Percentiles rank a stretch among this genome's conserved stretches.
These are phyloP conservation scores for Clonostachys rosea DNA, from an alignment of 2,329 filamentous ascomycete genomes.

Conservation along the genomic window DNA sequence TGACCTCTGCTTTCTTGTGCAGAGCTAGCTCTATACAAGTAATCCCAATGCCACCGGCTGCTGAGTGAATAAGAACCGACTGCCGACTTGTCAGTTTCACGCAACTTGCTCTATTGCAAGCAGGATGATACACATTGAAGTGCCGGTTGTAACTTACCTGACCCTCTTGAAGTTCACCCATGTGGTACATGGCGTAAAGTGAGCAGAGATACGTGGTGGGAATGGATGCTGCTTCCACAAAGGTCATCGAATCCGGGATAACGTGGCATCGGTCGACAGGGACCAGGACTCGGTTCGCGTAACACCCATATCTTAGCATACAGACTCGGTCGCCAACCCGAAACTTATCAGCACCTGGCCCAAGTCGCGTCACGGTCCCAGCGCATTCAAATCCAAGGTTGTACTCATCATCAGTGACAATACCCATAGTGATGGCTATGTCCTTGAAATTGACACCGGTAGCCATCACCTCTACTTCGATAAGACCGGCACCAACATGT, in stretches of 20 bases:
- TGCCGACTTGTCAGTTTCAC: neutral
- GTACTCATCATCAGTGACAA: constrained; percentile 7
- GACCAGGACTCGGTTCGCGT: constrained; percentile 13
- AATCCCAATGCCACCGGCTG: too few species aligned
- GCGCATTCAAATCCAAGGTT: constrained; percentile 14
- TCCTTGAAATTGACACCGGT: constrained; percentile 16
- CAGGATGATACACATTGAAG: neutral
- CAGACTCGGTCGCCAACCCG: constrained; percentile 21
- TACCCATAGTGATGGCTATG: constrained; percentile 13
- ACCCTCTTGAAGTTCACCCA: constrained; percentile 11
- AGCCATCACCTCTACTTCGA: constrained; percentile 13
- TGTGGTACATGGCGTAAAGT: constrained; percentile 10
- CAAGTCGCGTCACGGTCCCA: constrained; percentile 17
- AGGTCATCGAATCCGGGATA: neutral
- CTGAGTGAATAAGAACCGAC: too few species aligned
- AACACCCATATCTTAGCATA: constrained; percentile 8
- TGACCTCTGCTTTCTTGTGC: too few species aligned
- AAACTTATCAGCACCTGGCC: constrained; percentile 13
- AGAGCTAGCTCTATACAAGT: too few species aligned
- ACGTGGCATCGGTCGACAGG: neutral
- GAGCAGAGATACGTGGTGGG: neutral
- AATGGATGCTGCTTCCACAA: neutral
- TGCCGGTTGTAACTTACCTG: neutral
- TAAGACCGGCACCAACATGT: neutral
- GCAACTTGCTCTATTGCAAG: constrained; percentile 1